These are phyloP conservation scores for Rosa rugosa DNA, from an alignment of 306 rosid genomes.

Conservation along the genomic window DNA sequence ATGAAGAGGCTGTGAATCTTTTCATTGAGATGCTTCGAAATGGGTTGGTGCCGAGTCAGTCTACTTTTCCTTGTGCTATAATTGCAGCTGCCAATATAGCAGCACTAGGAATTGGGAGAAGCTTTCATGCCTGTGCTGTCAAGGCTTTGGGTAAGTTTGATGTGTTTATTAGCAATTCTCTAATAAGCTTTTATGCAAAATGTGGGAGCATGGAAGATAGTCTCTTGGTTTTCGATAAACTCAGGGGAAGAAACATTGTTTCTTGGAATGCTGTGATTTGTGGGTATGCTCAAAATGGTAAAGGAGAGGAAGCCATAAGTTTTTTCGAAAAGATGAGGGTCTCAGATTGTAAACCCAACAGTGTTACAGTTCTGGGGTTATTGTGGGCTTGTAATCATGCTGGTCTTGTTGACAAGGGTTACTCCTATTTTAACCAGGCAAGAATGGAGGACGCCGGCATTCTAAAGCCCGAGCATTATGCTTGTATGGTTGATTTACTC, in stretches of 20 bases:
- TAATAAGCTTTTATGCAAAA: conserved; percentile 75
- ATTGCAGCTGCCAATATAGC: conserved; percentile 76
- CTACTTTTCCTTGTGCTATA: conserved; percentile 80
- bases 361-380: conserved; percentile 69
- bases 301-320: conserved; percentile 68
- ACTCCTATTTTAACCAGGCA: conserved; percentile 58
- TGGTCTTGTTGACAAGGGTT: conserved; percentile 72
- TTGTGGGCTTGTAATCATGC: conserved; percentile 94
- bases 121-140: conserved; percentile 77
- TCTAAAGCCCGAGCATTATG: conserved; percentile 84
- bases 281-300: conserved; percentile 91
- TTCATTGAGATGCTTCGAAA: conserved; percentile 65
- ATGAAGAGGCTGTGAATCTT: conserved; percentile 71
- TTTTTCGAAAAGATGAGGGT: conserved; percentile 60
- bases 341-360: conserved; percentile 51
- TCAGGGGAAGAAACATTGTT: conserved; percentile 49
- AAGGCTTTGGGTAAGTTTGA: conserved; percentile 71
- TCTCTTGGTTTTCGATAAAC: conserved; percentile 53
- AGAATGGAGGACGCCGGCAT: conserved; percentile 42
- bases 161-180: conserved; percentile 65
- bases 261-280: conserved; percentile 90
- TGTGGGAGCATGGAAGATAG: conserved; percentile 89
- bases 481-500: conserved; percentile 85
- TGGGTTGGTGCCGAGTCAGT: conserved; percentile 63
- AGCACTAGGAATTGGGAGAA: conserved; percentile 69